A percentile compares a stretch with the other conserved stretches of the same genome.
Conservation (phyloP, 1,284 basidiomycete genomes). For the Ustilago crameri region DNA sequence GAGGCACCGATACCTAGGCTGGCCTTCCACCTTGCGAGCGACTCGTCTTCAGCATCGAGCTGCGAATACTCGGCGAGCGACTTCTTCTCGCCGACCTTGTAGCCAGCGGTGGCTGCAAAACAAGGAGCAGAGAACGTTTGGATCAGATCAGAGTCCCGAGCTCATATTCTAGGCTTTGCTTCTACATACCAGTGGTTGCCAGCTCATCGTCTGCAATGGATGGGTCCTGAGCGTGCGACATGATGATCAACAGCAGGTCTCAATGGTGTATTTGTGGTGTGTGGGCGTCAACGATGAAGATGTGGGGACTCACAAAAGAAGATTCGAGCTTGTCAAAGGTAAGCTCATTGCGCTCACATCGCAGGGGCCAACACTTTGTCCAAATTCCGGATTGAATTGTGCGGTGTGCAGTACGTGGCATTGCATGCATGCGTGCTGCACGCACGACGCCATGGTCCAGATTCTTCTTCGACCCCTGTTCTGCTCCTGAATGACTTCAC, state of each 20-base stretch:
- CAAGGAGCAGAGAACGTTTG: background rate
- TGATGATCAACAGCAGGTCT: constrained; percentile 9
- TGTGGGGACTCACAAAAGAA: constrained; percentile 7
- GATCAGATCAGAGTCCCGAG: background rate
- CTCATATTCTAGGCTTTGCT: background rate
- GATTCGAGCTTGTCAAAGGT: background rate
- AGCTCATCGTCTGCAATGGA: constrained; percentile 51
- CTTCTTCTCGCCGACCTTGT: constrained; percentile 69
- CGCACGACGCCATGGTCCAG: background rate
- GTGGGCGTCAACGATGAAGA: background rate
- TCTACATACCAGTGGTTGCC: constrained; percentile 45
- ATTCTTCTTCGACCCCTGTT: background rate
- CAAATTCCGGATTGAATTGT: background rate
- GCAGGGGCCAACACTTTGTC: background rate
- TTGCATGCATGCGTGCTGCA: constrained; percentile 1
- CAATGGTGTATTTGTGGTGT: constrained; percentile 8
- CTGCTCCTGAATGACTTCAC: too few relatives aligned
- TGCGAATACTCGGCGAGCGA: constrained; percentile 72
- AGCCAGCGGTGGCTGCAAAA: constrained; percentile 63
- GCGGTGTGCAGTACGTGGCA: background rate
- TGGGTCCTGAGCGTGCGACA: constrained; percentile 54
- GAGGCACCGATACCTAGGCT: constrained; percentile 80
- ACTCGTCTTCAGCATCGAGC: constrained; percentile 86
- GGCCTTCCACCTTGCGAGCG: constrained; percentile 83
- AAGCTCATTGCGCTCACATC: background rate